These are phyloP conservation scores for Acacia melanoxylon DNA, from an alignment of 306 rosid species.

Conservation along the genomic window DNA sequence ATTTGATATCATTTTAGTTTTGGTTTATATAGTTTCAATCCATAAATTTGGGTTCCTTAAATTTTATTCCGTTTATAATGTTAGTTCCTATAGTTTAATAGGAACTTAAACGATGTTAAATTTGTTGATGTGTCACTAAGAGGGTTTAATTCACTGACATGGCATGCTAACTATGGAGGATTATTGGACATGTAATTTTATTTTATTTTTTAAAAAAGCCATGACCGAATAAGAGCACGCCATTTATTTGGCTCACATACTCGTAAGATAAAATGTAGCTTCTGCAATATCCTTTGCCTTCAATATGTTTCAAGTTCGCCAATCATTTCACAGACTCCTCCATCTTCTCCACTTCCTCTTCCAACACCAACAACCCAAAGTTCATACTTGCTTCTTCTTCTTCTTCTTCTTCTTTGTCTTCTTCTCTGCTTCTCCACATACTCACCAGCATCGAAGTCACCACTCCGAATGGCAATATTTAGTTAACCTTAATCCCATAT, in stretches of 20 bases:
- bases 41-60: no score
- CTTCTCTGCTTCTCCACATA: conserved; percentile 56
- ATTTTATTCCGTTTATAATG: no score
- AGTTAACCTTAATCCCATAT: conserved; percentile 75
- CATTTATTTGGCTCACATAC: background rate
- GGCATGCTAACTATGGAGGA: no score
- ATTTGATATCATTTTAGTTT: no score
- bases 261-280: conserved; percentile 89
- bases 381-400: background rate
- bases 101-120: no score
- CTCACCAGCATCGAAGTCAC: conserved; percentile 85
- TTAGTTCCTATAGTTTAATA: no score
- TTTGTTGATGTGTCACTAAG: no score
- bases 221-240: no score
- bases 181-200: no score
- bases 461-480: conserved; percentile 86
- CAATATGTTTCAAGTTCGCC: conserved; percentile 62
- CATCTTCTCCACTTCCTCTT: conserved; percentile 65
- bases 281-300: conserved; percentile 79
- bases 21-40: no score
- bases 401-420: background rate
- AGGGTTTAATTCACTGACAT: no score
- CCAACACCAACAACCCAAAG: conserved; percentile 44
- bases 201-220: no score
- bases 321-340: conserved; percentile 81